These are phyloP conservation scores for Colletotrichum gloeosporioides DNA, from an alignment of 2,329 filamentous ascomycete genomes.

Conservation along the genomic window DNA sequence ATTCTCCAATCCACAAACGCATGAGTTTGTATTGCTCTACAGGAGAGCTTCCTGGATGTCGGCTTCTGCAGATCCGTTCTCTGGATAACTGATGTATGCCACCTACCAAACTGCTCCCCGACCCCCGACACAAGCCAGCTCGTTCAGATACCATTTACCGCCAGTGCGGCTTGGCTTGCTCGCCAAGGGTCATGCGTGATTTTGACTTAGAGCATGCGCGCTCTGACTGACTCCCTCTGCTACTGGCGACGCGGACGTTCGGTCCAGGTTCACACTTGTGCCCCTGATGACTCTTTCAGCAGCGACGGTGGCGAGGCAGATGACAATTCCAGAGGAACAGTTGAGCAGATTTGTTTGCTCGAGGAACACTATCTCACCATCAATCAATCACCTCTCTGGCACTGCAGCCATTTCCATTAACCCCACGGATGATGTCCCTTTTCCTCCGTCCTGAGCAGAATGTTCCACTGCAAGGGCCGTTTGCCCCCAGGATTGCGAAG, in stretches of 20 bases:
- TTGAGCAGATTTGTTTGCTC: not conserved
- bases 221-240: not conserved
- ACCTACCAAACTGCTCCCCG: too few relatives aligned
- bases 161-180: not conserved
- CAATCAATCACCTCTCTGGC: not conserved
- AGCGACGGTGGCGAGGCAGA: not conserved
- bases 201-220: fast-evolving
- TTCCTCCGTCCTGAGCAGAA: not conserved
- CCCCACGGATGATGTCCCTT: not conserved
- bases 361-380: not conserved
- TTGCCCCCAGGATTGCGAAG: too few relatives aligned
- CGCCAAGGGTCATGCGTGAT: fast-evolving
- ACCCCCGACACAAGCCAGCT: not conserved
- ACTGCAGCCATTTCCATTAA: not conserved
- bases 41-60: too few relatives aligned
- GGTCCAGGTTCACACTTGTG: not conserved
- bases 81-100: not conserved
- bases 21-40: too few relatives aligned
- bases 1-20: not conserved
- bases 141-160: fast-evolving
- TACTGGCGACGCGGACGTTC: not conserved
- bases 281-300: not conserved
- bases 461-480: not conserved
- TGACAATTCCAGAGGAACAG: fast-evolving
- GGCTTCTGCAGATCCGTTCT: not conserved